phyloP scores from a whole-genome alignment of 2,329 filamentous ascomycete genomes.

The Phyllosticta citriasiana region DNA sequence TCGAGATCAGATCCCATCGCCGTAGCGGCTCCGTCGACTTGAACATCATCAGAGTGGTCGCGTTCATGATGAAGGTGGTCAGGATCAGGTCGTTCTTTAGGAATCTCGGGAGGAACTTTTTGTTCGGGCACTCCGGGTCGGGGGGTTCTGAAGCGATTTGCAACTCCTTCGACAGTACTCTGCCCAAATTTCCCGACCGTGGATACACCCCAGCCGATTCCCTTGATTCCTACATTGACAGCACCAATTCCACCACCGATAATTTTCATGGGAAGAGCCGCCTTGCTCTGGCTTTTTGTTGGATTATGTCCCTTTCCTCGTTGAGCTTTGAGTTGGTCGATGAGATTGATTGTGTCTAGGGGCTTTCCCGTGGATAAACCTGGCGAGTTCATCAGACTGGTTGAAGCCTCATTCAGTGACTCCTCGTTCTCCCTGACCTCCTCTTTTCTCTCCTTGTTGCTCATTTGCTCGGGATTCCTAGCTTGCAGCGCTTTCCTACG shows the following conservation, averaged over 20 bases:
- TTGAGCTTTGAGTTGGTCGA: conserved; percentile 1
- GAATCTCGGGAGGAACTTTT: neutral
- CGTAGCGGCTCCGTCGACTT: neutral
- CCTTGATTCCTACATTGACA: neutral
- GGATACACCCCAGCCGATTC: conserved; percentile 8
- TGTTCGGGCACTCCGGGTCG: neutral
- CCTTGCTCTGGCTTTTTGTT: conserved; percentile 14
- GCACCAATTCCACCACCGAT: conserved; percentile 8
- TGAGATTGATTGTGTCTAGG: conserved; percentile 2
- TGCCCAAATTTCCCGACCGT: conserved; percentile 6
- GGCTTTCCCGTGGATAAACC: conserved; percentile 2
- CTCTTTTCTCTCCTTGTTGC: neutral
- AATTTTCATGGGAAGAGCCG: conserved; percentile 34
- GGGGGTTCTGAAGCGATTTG: neutral
- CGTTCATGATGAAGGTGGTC: neutral
- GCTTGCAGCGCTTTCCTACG: conserved; percentile 3
- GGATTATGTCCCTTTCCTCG: neutral
- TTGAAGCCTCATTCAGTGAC: neutral
- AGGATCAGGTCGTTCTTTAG: neutral
- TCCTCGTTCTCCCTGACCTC: neutral
- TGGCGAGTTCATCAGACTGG: neutral
- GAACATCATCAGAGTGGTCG: neutral
- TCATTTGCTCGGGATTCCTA: neutral
- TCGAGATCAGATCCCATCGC: neutral
- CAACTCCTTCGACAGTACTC: neutral